A percentile compares a stretch with the other conserved stretches of the same genome.
Conservation (phyloP, 805 yeast species). For the Torulaspora franciscae region DNA sequence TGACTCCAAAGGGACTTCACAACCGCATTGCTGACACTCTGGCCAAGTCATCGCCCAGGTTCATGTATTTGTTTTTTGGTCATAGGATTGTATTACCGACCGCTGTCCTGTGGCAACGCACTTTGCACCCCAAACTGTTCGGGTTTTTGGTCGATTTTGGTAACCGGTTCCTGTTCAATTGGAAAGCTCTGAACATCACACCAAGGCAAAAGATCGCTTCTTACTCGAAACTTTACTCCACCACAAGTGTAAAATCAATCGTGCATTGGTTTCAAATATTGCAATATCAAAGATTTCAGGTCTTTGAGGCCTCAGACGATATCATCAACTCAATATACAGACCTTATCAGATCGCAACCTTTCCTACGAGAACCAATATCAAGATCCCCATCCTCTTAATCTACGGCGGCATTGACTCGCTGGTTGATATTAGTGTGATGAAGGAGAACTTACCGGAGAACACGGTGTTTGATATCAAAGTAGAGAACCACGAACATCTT, state of each 20-base stretch:
- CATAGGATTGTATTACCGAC: constrained; percentile 67
- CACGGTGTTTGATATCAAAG: constrained; percentile 49
- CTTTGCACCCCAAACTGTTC: constrained; percentile 32
- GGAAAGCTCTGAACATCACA: constrained; percentile 72
- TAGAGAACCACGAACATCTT: constrained; percentile 76
- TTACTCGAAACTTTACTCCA: constrained; percentile 83
- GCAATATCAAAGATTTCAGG: constrained; percentile 68
- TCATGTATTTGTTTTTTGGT: constrained; percentile 70
- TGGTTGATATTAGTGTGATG: constrained; percentile 82
- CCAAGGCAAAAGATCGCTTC: constrained; percentile 70
- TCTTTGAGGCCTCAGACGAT: constrained; percentile 70
- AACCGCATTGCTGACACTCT: constrained; percentile 72
- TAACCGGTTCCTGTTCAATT: constrained; percentile 64
- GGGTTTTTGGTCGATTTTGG: constrained; percentile 60
- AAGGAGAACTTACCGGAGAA: constrained; percentile 55
- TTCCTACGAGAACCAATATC: constrained; percentile 62
- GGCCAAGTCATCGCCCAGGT: constrained; percentile 68
- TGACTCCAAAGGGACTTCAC: constrained; percentile 81
- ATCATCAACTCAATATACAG: constrained; percentile 36
- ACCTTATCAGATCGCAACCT: constrained; percentile 35
- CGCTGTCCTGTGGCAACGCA: constrained; percentile 69
- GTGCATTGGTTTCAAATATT: constrained; percentile 98
- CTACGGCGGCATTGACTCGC: constrained; percentile 75
- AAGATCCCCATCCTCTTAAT: constrained; percentile 68
- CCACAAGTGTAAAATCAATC: constrained; percentile 84